Percentiles rank a stretch among this genome's conserved stretches.
Evolutionary conservation across 2,329 filamentous ascomycete species (phyloP).

Genomic region (Kalmusia sp.): DNA sequence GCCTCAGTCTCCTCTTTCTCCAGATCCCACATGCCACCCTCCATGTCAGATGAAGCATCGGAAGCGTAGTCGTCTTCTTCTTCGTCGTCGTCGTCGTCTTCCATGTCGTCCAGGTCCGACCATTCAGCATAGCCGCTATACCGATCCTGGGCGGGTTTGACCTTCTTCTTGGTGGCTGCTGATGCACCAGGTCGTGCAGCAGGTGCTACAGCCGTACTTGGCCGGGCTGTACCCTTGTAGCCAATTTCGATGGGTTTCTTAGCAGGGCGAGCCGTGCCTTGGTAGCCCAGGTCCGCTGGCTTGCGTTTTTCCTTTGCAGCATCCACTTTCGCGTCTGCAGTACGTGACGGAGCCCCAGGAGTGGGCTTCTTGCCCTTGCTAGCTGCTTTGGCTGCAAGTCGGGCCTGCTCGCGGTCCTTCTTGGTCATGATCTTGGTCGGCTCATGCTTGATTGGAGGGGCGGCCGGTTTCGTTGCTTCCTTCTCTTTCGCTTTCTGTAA

Average conservation of each 20-base stretch:
- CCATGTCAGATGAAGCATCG: constrained; percentile 78
- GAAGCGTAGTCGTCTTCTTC: constrained; percentile 71
- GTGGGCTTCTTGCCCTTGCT: constrained; percentile 42
- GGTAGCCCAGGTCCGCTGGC: constrained; percentile 51
- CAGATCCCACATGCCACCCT: constrained; percentile 76
- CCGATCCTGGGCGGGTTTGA: constrained; percentile 39
- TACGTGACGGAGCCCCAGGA: constrained; percentile 20
- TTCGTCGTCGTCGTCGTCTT: constrained; percentile 50
- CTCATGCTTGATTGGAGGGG: constrained; percentile 78
- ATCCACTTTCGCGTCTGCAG: constrained; percentile 31
- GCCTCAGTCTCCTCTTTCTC: constrained; percentile 73
- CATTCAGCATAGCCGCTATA: constrained; percentile 48
- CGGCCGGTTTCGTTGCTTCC: constrained; percentile 52
- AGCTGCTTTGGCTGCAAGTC: constrained; percentile 50
- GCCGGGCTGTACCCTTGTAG: constrained; percentile 48
- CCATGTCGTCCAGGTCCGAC: constrained; percentile 46
- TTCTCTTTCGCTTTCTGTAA: constrained; percentile 74
- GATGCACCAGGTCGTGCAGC: constrained; percentile 30
- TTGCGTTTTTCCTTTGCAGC: constrained; percentile 45
- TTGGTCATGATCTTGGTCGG: constrained; percentile 68
- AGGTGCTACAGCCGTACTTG: constrained; percentile 27
- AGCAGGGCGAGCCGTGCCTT: constrained; percentile 55
- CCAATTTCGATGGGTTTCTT: constrained; percentile 41
- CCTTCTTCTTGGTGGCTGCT: constrained; percentile 38
- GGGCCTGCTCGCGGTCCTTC: constrained; percentile 58